Conservation (phyloP, 2,329 filamentous ascomycete genomes). For the Emergomyces africanus region DNA sequence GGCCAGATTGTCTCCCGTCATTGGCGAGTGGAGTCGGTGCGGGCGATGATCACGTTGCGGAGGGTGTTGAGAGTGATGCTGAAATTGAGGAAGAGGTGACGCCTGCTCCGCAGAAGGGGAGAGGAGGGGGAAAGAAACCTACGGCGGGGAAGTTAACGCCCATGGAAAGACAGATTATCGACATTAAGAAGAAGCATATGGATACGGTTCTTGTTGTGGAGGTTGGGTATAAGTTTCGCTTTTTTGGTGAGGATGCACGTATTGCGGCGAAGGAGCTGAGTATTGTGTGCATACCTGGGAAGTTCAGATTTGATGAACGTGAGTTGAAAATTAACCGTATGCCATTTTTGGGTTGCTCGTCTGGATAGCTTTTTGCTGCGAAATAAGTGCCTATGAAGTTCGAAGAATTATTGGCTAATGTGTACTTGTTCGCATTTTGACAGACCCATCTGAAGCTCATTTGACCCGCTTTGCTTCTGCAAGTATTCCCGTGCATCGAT, state of each 20-base stretch:
- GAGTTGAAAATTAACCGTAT: slow-evolving; percentile 18
- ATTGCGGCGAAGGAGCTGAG: slow-evolving; percentile 79
- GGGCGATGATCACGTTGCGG: slow-evolving; percentile 44
- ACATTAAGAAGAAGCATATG: slow-evolving; percentile 83
- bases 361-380: slow-evolving; percentile 5
- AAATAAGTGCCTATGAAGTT: slow-evolving; percentile 1
- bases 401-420: not conserved
- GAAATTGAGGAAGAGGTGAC: slow-evolving; percentile 44
- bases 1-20: slow-evolving; percentile 64
- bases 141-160: slow-evolving; percentile 77
- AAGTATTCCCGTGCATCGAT: slow-evolving; percentile 81
- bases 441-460: slow-evolving; percentile 79
- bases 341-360: not conserved
- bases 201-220: slow-evolving; percentile 87
- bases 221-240: slow-evolving; percentile 95
- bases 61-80: slow-evolving; percentile 46
- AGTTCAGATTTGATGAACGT: slow-evolving; percentile 86
- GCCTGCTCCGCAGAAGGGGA: slow-evolving; percentile 34
- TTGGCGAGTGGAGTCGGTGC: slow-evolving; percentile 45
- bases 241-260: slow-evolving; percentile 91
- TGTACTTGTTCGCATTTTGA: slow-evolving; percentile 10
- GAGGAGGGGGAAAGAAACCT: slow-evolving; percentile 49
- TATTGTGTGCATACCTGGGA: slow-evolving; percentile 94
- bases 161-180: slow-evolving; percentile 84
- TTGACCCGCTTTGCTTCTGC: slow-evolving; percentile 86